Conservation (phyloP, 352 stramenopile genomes). For the Peronospora destructor region DNA sequence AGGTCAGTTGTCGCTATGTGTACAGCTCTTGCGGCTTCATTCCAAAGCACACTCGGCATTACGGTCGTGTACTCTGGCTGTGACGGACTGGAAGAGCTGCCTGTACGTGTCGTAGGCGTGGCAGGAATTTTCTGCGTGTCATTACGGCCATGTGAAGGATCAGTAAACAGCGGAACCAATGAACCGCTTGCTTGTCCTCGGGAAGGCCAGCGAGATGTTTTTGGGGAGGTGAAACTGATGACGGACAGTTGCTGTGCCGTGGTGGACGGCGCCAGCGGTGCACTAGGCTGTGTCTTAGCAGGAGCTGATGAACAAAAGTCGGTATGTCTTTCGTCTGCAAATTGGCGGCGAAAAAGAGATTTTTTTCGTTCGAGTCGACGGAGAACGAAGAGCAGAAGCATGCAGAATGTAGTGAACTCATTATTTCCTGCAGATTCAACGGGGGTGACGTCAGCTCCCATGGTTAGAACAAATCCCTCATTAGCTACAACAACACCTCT, state of each 20-base stretch:
- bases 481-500: neutral
- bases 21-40: conserved; percentile 7
- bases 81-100: conserved; percentile 5
- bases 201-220: conserved; percentile 20
- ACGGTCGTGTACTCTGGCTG: conserved; percentile 13
- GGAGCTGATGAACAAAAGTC: conserved; percentile 12
- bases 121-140: conserved; percentile 36
- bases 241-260: conserved; percentile 43
- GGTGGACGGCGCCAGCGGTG: conserved; percentile 17
- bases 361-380: conserved; percentile 7
- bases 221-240: conserved; percentile 15
- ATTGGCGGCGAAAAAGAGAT: conserved; percentile 9
- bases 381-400: conserved; percentile 12
- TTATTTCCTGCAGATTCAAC: conserved; percentile 1
- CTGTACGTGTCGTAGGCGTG: conserved; percentile 31
- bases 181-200: conserved; percentile 30
- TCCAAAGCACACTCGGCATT: conserved; percentile 1
- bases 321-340: conserved; percentile 24
- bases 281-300: conserved; percentile 28
- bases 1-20: conserved; percentile 16
- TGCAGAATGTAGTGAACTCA: conserved; percentile 5
- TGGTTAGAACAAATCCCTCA: neutral
- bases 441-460: conserved; percentile 1
- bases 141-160: conserved; percentile 29
- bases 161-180: neutral